Evolutionary conservation across 2,329 filamentous ascomycete genomes (phyloP).

Genomic region (Aspergillus fischeri): DNA sequence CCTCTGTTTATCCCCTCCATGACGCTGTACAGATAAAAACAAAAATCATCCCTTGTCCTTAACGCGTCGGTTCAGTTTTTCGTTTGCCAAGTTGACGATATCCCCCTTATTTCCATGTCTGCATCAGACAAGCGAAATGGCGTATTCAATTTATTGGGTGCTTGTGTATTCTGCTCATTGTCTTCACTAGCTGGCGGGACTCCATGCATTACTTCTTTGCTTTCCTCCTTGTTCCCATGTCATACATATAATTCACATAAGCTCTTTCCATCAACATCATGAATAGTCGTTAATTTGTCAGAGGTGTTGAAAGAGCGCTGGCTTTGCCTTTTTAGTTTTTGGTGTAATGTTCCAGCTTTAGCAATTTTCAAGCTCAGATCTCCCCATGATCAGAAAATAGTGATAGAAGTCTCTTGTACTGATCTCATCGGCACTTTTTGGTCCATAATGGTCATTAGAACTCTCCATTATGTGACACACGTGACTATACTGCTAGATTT

Average conservation of each 20-base stretch:
- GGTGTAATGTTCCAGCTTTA: neutral
- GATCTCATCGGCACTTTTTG: neutral
- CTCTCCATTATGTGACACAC: conserved; percentile 10
- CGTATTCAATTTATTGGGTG: conserved; percentile 15
- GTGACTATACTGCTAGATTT: conserved; percentile 21
- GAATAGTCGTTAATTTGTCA: neutral
- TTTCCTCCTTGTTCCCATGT: neutral
- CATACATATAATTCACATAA: neutral
- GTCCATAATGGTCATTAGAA: neutral
- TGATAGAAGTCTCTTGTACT: neutral
- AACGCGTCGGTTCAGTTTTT: conserved; percentile 11
- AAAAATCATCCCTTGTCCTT: conserved; percentile 8
- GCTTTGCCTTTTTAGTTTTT: neutral
- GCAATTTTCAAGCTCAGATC: neutral
- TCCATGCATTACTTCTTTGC: conserved; percentile 12
- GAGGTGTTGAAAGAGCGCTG: neutral
- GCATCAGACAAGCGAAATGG: conserved; percentile 14
- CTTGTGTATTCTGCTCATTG: conserved; percentile 17
- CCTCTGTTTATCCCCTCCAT: conserved; percentile 4
- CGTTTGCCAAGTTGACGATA: conserved; percentile 20
- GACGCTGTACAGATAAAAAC: conserved; percentile 8
- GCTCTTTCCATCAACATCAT: neutral
- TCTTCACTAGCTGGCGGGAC: conserved; percentile 12
- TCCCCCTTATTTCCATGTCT: conserved; percentile 14
- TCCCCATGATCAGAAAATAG: neutral